A percentile compares a stretch with the other conserved stretches of the same genome.
These are phyloP conservation scores for Ceratobasidium sp. DNA, from an alignment of 1,284 basidiomycete genomes.

Conservation along the genomic window DNA sequence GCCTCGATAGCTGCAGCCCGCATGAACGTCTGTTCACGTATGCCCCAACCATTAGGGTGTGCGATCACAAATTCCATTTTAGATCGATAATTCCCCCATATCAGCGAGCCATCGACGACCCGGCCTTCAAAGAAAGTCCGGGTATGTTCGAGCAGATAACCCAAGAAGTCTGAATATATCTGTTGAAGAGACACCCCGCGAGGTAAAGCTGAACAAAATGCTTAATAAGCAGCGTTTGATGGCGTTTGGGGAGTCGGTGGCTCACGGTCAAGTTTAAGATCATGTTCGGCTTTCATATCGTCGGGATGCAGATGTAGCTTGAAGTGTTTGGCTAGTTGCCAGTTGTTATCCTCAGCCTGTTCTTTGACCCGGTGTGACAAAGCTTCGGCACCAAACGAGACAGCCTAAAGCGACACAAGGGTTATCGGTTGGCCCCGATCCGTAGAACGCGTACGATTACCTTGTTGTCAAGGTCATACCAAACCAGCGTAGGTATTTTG, in stretches of 20 bases:
- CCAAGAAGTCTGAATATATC: constrained; percentile 46
- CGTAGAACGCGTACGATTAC: not conserved
- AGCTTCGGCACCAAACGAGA: constrained; percentile 42
- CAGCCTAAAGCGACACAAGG: constrained; percentile 8
- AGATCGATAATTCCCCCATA: constrained; percentile 27
- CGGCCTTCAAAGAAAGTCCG: constrained; percentile 36
- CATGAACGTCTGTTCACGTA: constrained; percentile 41
- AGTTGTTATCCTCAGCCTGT: constrained; percentile 22
- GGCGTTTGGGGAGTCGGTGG: not conserved
- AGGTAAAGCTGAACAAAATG: constrained; percentile 18
- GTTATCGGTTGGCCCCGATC: not conserved
- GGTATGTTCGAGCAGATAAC: constrained; percentile 44
- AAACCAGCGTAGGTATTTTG: constrained; percentile 44
- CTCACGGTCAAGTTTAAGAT: constrained; percentile 3
- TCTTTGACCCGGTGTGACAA: not conserved
- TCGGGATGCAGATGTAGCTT: constrained; percentile 45
- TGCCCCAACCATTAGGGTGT: constrained; percentile 47
- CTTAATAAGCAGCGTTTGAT: not conserved
- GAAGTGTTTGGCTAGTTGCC: constrained; percentile 40
- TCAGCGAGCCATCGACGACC: constrained; percentile 18
- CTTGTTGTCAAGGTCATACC: constrained; percentile 38
- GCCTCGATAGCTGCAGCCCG: constrained; percentile 30
- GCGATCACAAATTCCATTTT: constrained; percentile 42
- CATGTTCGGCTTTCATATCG: not conserved
- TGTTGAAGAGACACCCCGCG: constrained; percentile 7